Conservation (phyloP, 495 filamentous ascomycete species). For the Neurospora tetraspora region DNA sequence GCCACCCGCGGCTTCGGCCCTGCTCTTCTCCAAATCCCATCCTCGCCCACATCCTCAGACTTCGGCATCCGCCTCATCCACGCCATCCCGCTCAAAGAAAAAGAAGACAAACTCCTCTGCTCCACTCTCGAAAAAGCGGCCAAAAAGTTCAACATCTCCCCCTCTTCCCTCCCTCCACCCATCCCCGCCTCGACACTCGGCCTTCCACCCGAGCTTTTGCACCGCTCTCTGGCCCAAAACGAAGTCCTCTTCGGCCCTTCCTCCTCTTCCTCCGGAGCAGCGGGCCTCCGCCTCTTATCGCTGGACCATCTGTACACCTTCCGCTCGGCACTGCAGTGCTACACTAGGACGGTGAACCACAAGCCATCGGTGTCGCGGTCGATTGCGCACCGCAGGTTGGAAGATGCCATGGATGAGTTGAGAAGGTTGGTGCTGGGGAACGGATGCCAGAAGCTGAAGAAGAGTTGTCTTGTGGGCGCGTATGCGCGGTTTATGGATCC, state of each 20-base stretch:
- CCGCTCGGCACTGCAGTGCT: constrained; percentile 52
- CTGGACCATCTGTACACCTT: constrained; percentile 68
- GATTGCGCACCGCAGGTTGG: constrained; percentile 41
- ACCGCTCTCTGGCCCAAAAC: constrained; percentile 57
- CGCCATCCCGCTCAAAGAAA: constrained; percentile 19
- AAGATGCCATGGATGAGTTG: constrained; percentile 46
- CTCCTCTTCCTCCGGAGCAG: constrained; percentile 23
- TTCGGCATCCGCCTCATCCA: constrained; percentile 32
- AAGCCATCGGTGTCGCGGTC: not conserved
- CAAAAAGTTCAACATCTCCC: constrained; percentile 29
- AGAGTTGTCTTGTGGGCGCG: constrained; percentile 47
- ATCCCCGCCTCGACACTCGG: constrained; percentile 25
- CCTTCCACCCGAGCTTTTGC: constrained; percentile 43
- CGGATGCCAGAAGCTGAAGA: constrained; percentile 46
- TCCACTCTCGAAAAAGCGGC: constrained; percentile 34
- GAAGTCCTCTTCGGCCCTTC: constrained; percentile 50
- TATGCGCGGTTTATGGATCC: constrained; percentile 48
- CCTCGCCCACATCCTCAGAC: not conserved
- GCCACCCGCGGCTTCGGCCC: constrained; percentile 21
- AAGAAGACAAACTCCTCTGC: constrained; percentile 29
- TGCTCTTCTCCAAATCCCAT: not conserved
- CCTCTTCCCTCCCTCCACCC: constrained; percentile 18
- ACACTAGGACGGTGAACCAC: constrained; percentile 31
- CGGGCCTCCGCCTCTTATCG: constrained; percentile 55
- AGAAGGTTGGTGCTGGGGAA: constrained; percentile 52